Conservation (phyloP, 2,329 filamentous ascomycete species). For the Fusarium kyushuense region DNA sequence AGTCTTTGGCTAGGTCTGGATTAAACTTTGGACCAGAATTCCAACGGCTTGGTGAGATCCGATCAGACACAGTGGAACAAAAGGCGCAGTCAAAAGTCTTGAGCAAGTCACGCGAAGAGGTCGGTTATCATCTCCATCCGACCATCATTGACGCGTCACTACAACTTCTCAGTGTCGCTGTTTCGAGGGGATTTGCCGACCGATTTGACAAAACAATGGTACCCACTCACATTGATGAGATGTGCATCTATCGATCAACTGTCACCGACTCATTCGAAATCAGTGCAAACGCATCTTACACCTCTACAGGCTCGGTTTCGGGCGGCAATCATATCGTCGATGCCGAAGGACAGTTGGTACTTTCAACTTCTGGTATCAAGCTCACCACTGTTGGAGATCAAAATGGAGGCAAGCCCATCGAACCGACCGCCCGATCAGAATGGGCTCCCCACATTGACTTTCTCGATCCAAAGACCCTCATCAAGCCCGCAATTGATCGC, state of each 20-base stretch:
- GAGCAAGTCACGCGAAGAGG: not conserved
- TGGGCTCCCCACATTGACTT: slow-evolving; percentile 12
- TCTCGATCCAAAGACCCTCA: not conserved
- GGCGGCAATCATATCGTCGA: not conserved
- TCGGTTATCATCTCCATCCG: slow-evolving; percentile 6
- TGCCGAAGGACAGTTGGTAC: not conserved
- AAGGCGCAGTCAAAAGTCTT: not conserved
- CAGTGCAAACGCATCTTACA: not conserved
- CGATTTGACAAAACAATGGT: slow-evolving; percentile 13
- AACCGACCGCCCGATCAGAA: not conserved
- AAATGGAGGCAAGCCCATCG: not conserved
- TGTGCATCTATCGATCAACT: not conserved
- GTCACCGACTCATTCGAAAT: not conserved
- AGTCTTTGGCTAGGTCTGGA: slow-evolving; percentile 3
- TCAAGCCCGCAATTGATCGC: not conserved
- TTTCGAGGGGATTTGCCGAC: slow-evolving; percentile 3
- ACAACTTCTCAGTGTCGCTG: slow-evolving; percentile 1
- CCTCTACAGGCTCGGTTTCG: not conserved
- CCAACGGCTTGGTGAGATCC: not conserved
- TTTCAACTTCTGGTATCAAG: not conserved
- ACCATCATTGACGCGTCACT: slow-evolving; percentile 9
- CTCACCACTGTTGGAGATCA: not conserved
- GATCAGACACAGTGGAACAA: not conserved
- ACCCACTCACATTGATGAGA: slow-evolving; percentile 5
- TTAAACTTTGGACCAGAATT: slow-evolving; percentile 11